Evolutionary conservation across 805 yeast genomes (phyloP), one percentile per base, ranked within the genome.

Genomic region (Saturnispora silvae): DNA sequence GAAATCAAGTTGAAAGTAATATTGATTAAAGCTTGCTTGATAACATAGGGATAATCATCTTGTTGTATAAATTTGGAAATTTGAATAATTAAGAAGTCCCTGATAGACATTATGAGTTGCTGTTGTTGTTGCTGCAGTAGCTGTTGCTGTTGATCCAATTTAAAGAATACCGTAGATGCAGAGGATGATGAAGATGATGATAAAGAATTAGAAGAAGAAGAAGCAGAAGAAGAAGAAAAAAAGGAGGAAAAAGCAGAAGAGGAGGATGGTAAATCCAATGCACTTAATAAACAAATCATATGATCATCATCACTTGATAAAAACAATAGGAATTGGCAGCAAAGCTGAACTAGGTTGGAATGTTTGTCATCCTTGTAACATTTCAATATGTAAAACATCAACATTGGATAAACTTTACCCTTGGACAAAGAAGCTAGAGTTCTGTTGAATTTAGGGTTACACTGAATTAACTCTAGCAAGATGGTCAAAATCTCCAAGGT

Each of bases 381-480:
- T 19, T 67, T 70, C 38, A 63, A 61, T 34, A 83, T 62, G 53
- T 81, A 72, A 53, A 70, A 81, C 6, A 77, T 49, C 15, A 81
- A 55, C 2, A 69, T 56, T 0, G 81, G 59, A 30, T 72, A 54
- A 28, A 81, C 54, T 45, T 78, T 79, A 22, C 68, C 62, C 2
- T 76, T 69, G 10, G 32, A 30, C 31, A 65, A 62, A 11, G 65
- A 63, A 3, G 67, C 56, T 22, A 75, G 57, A 35, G 64, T 59
- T 14, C 52, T 49, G 40, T 67, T 66, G 48, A 80, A 77, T 34
- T 56, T 57, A 41, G 64, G 64, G 57, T 89, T 89, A 47, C 85
- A 77, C 51, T 83, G 89, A 24, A 73, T 58, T 30, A 85, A 58
- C 48, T 82, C 94, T 82, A 94, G 83, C 13, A 81, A 46, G 7